Evolutionary conservation across 768 basidiomycete species (phyloP).

Genomic region (Fomitopsis serialis): DNA sequence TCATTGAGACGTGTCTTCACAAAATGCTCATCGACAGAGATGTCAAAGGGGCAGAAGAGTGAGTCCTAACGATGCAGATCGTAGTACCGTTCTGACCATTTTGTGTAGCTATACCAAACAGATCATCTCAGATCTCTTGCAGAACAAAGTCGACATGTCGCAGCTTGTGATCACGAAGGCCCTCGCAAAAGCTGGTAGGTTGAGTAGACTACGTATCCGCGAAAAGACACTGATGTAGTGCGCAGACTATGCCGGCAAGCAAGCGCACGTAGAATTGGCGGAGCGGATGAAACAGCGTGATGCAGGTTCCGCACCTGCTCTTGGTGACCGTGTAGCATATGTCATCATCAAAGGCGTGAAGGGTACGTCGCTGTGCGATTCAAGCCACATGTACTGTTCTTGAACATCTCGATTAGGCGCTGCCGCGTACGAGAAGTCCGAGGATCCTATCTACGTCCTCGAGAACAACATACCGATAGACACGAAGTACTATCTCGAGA

Average conservation of each 20-base stretch:
- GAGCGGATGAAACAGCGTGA: constrained; percentile 95
- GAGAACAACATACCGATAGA: constrained; percentile 99
- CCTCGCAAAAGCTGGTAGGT: constrained; percentile 75
- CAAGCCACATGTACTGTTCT: neutral
- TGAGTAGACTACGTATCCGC: neutral
- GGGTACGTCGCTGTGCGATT: constrained; percentile 37
- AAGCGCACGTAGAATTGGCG: constrained; percentile 94
- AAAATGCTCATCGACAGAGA: constrained; percentile 97
- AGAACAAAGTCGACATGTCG: constrained; percentile 98
- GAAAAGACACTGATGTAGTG: too few relatives aligned
- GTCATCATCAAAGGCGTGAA: constrained; percentile 97
- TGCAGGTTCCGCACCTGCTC: constrained; percentile 93
- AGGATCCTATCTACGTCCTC: constrained; percentile 94
- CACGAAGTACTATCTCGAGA: constrained; percentile 96
- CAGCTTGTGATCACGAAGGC: constrained; percentile 99
- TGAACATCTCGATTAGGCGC: constrained; percentile 51
- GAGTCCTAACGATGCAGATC: constrained; percentile 22
- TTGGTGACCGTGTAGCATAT: constrained; percentile 98
- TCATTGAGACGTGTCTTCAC: constrained; percentile 96
- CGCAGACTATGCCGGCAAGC: constrained; percentile 87
- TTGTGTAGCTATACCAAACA: constrained; percentile 80
- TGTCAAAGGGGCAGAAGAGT: constrained; percentile 92
- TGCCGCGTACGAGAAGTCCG: constrained; percentile 97
- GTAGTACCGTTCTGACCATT: constrained; percentile 3
- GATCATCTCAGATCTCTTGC: constrained; percentile 87